Evolutionary conservation across 2,329 filamentous ascomycete species (phyloP).

Genomic region (Balansia obtecta): DNA sequence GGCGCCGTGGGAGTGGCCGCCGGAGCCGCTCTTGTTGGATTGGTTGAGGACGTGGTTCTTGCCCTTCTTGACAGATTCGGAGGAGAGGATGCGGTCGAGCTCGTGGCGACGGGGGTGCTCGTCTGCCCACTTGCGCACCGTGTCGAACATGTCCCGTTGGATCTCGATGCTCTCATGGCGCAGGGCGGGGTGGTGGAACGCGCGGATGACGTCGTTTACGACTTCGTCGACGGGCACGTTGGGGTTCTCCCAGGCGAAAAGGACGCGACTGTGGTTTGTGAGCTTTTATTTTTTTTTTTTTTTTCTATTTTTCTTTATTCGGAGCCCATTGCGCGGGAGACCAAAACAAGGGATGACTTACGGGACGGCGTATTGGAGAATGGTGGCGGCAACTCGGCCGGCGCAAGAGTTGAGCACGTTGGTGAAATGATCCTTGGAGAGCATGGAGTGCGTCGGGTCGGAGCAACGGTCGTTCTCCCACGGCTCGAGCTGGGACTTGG

Average conservation of each 20-base stretch:
- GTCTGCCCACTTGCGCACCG: constrained; percentile 70
- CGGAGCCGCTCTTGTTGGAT: constrained; percentile 18
- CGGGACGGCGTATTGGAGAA: constrained; percentile 80
- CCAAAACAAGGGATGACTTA: constrained; percentile 25
- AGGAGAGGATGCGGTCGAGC: constrained; percentile 65
- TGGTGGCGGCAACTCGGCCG: constrained; percentile 59
- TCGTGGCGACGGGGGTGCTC: constrained; percentile 53
- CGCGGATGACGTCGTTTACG: constrained; percentile 63
- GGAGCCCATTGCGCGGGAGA: too few relatives aligned
- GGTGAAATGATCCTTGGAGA: constrained; percentile 76
- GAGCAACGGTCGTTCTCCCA: constrained; percentile 67
- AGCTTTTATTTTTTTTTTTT: too few relatives aligned
- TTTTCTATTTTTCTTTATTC: too few relatives aligned
- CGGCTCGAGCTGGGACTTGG: constrained; percentile 64
- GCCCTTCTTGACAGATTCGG: constrained; percentile 70
- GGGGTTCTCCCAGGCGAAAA: constrained; percentile 89
- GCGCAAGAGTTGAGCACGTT: constrained; percentile 67
- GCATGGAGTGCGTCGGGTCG: constrained; percentile 71
- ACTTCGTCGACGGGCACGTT: constrained; percentile 75
- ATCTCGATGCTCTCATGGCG: constrained; percentile 66
- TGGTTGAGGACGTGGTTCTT: constrained; percentile 58
- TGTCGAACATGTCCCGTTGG: constrained; percentile 79
- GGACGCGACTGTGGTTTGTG: constrained; percentile 38
- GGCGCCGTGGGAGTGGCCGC: constrained; percentile 30
- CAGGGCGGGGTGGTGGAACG: constrained; percentile 84